Conservation (phyloP, 345 rosid species). For the Lepidium sativum region DNA sequence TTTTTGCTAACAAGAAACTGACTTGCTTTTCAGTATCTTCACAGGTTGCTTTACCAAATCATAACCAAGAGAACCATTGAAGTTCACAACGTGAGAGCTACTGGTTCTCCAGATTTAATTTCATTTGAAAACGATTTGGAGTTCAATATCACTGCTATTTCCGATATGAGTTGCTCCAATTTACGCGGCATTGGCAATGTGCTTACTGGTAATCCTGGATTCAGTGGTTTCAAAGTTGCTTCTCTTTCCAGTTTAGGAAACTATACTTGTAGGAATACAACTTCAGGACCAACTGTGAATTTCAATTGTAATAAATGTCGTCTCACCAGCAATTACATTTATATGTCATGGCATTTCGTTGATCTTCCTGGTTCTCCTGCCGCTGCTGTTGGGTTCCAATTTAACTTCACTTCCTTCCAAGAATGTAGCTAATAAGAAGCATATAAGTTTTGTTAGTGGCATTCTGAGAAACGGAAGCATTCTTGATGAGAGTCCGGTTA, state of each 20-base stretch:
- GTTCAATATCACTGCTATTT: conserved; percentile 70
- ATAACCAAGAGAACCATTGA: conserved; percentile 76
- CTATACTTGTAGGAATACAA: conserved; percentile 67
- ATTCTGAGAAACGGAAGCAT: conserved; percentile 53
- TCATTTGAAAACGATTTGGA: conserved; percentile 70
- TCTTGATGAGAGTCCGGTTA: conserved; percentile 55
- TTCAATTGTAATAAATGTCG: conserved; percentile 61
- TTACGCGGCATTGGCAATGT: conserved; percentile 53
- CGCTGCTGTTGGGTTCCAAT: conserved; percentile 77
- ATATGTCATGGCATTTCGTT: conserved; percentile 82
- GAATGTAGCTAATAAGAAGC: conserved; percentile 39
- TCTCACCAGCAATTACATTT: conserved; percentile 43
- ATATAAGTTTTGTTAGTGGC: conserved; percentile 74
- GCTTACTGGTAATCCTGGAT: conserved; percentile 63
- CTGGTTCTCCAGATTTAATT: conserved; percentile 64
- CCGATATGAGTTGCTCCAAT: conserved; percentile 86
- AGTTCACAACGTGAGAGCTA: conserved; percentile 81
- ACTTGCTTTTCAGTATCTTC: conserved; percentile 38
- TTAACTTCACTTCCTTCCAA: conserved; percentile 64
- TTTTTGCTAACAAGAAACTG: conserved; percentile 4
- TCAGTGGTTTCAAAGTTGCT: conserved; percentile 38
- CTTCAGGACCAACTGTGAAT: conserved; percentile 64
- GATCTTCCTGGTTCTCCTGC: conserved; percentile 83
- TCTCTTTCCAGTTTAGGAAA: conserved; percentile 42
- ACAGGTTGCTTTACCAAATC: conserved; percentile 92